Conservation (phyloP, 2,329 filamentous ascomycete species). For the Arthroderma sp. region DNA sequence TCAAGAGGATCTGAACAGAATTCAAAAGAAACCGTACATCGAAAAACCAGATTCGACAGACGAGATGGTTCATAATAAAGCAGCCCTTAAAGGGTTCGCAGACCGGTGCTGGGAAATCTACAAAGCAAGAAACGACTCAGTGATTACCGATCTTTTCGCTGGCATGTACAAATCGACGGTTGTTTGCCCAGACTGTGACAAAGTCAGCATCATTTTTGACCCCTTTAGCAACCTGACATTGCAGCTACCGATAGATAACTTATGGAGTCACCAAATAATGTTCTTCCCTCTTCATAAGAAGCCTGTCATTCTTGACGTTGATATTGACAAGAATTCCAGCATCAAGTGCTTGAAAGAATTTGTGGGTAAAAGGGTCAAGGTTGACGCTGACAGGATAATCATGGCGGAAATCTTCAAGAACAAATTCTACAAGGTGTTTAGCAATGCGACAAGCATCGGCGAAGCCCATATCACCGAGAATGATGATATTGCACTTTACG, state of each 20-base stretch:
- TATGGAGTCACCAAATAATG: slow-evolving; percentile 61
- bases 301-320: slow-evolving; percentile 61
- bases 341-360: slow-evolving; percentile 39
- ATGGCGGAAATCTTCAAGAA: slow-evolving; percentile 69
- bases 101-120: slow-evolving; percentile 86
- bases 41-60: slow-evolving; percentile 97
- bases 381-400: slow-evolving; percentile 50
- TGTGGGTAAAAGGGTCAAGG: slow-evolving; percentile 40
- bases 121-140: slow-evolving; percentile 80
- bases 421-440: slow-evolving; percentile 77
- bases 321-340: slow-evolving; percentile 56
- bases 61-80: slow-evolving; percentile 74
- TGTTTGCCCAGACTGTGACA: slow-evolving; percentile 77
- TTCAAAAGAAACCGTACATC: slow-evolving; percentile 92
- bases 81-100: slow-evolving; percentile 71
- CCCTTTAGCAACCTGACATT: slow-evolving; percentile 91
- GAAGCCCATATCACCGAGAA: slow-evolving; percentile 52
- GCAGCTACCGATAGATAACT: slow-evolving; percentile 73
- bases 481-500: slow-evolving; percentile 58
- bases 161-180: slow-evolving; percentile 98
- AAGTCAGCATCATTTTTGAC: slow-evolving; percentile 97
- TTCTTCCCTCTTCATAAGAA: slow-evolving; percentile 64
- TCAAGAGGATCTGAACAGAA: slow-evolving; percentile 87
- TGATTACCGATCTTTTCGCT: slow-evolving; percentile 89
- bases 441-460: slow-evolving; percentile 53